These are phyloP conservation scores for Coemansia sp. DNA, from an alignment of 192 early-diverging fungal species.

Conservation along the genomic window DNA sequence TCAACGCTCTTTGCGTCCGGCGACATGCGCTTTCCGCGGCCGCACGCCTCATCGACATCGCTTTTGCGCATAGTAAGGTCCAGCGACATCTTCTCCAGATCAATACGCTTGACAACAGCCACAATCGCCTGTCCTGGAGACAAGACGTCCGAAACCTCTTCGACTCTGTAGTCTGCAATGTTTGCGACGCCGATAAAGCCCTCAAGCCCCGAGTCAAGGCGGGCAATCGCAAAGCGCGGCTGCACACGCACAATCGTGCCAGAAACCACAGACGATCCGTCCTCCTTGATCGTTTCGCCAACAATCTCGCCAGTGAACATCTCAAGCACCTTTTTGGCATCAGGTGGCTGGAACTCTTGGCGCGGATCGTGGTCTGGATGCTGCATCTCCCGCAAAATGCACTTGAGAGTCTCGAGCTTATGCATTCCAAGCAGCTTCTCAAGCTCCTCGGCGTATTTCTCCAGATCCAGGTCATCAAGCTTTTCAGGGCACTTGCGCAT, in stretches of 20 bases:
- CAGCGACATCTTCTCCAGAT: conserved; percentile 71
- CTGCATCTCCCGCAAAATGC: conserved; percentile 88
- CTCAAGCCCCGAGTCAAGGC: conserved; percentile 80
- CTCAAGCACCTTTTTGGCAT: conserved; percentile 63
- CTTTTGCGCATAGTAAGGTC: conserved; percentile 71
- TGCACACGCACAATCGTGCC: conserved; percentile 68
- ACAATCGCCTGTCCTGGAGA: conserved; percentile 70
- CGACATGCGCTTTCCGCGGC: conserved; percentile 37
- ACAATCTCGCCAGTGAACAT: conserved; percentile 84
- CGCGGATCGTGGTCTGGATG: conserved; percentile 76
- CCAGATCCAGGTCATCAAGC: conserved; percentile 83
- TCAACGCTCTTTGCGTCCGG: conserved; percentile 49
- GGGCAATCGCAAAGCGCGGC: conserved; percentile 73
- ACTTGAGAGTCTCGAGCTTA: conserved; percentile 78
- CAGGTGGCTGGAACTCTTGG: conserved; percentile 59
- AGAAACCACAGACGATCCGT: conserved; percentile 65
- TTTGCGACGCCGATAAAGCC: conserved; percentile 72
- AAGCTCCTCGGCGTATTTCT: conserved; percentile 87
- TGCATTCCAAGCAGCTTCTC: conserved; percentile 69
- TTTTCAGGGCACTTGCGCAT: conserved; percentile 74
- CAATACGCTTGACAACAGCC: conserved; percentile 76
- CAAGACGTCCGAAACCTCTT: conserved; percentile 61
- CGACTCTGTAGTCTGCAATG: conserved; percentile 59
- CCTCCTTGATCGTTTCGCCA: conserved; percentile 65
- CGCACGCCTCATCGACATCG: conserved; percentile 52